Base-by-base conservation (phyloP, 306 rosid species). In the Sicyos baderoa region DNA sequence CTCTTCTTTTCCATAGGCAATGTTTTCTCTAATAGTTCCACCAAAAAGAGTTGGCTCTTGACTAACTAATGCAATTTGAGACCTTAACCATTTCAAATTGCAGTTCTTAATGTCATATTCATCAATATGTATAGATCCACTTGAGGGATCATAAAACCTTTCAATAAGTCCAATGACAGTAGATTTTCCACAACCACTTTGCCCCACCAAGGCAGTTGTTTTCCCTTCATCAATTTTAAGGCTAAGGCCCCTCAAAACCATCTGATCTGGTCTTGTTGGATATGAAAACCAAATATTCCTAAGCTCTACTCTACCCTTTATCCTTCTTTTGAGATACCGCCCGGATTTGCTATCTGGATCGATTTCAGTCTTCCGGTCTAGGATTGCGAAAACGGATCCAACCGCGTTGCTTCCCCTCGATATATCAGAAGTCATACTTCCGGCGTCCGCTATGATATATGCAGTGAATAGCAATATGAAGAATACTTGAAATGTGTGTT, bases 151-250 rank as follows among this genome's bases (percentile, higher is more conserved):
- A 25, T 89, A 92, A 73, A 92, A 92, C 82, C 96, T 84, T 73
- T 92, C 95, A 68, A 89, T 87, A 5, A 89, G 87, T 15, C 89
- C 95, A 60, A 89, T 86, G 37, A 87, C 76, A 18, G 96, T 89
- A 37, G 95, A 89, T 81, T 92, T 92, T n/a, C 95, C 97, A 4
- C 93, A 84, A 48, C 95, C 97, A 66, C 95, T 87, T 27, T 82
- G 82, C 19, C 97, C 97, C 9, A 86, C 97, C 3, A 92, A 71
- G 23, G 95, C 96, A 16, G 87, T 76, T 54, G 90, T 87, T 74
- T 45, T 81, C 45, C 93, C 96, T 50, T 87, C 86, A 32, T 87
- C 93, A 72, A 92, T 79, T 52, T 75, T 86, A 14, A 92, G 95
- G 67, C 71, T 79, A 61, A 89, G 64, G 3, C 96, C 91, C 78